Evolutionary conservation across 1,284 basidiomycete genomes (phyloP), one percentile per base, ranked within the genome.

Genomic region (Cutaneotrichosporon spelunceum): DNA sequence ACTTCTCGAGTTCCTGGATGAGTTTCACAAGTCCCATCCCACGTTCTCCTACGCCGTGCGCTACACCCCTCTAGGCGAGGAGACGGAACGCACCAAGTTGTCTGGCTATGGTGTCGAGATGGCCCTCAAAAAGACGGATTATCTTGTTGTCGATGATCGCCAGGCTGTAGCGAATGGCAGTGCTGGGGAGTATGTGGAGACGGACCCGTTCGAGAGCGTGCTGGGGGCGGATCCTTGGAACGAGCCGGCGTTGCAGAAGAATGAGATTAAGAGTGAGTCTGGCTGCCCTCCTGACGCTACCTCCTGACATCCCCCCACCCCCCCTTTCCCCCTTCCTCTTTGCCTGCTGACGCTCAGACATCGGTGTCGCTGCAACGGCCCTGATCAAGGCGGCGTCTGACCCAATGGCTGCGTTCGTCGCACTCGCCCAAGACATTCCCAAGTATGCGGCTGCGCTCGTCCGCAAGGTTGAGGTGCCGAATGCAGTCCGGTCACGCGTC

Each of bases 61-160:
- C 14, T 87, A 87, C 64, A 81, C 85, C 14, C 45, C 49, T 8
- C 23, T 26, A 5, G 49, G n/a, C n/a, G n/a, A n/a, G 44, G 21
- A 21, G 4, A 34, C 19, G 16, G 48, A 27, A 34, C 42, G 61
- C 19, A 76, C 75, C 13, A 84, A 84, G 64, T 80, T 98, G 5
- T 86, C 89, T 8, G 94, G 95, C 7, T 99, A 92, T 70, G 94
- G 94, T 4, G 93, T 94, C 8, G 84, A 89, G 29, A 82, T 99
- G 59, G 92, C 96, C 70, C 80, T 99, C 69, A 99, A 99, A 82
- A 97, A 95, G 80, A 97, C 87, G 81, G 95, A 99, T 75, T 99
- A 99, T 73, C 85, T 98, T 16, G 93, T 90, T 3, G 82, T 98
- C 3, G 93, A 97, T 73, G 93, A 97, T 74, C 82, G 93, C 2